These are phyloP conservation scores for Lodderomyces elongisporus DNA, from an alignment of 1,139 yeast genomes.

Conservation along the genomic window DNA sequence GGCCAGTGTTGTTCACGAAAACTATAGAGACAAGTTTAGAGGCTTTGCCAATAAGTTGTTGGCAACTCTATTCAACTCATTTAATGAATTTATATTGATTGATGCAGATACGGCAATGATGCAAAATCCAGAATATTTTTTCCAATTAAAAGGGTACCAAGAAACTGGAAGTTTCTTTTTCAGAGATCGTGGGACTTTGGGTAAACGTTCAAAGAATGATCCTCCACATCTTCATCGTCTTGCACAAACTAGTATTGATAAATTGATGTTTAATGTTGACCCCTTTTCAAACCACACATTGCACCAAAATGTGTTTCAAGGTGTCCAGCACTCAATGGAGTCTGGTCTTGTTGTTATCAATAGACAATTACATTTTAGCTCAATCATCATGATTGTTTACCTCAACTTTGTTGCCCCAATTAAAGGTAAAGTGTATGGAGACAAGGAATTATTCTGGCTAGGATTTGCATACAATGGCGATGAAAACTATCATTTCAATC, in stretches of 20 bases:
- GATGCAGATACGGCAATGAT: constrained; percentile 51
- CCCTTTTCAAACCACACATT: constrained; percentile 21
- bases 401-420: constrained; percentile 25
- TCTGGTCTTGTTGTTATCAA: constrained; percentile 29
- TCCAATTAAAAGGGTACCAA: constrained; percentile 30
- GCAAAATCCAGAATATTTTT: constrained; percentile 31
- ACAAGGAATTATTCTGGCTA: constrained; percentile 33
- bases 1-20: constrained; percentile 21
- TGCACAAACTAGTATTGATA: constrained; percentile 27
- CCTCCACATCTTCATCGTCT: constrained; percentile 22
- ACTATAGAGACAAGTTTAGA: constrained; percentile 25
- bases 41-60: constrained; percentile 46
- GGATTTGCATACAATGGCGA: constrained; percentile 32
- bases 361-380: constrained; percentile 24
- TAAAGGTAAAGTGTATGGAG: constrained; percentile 25
- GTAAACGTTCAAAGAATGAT: constrained; percentile 20
- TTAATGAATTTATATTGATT: constrained; percentile 43
- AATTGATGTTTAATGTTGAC: constrained; percentile 28
- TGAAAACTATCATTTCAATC: constrained; percentile 28
- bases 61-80: constrained; percentile 47
- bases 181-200: constrained; percentile 40
- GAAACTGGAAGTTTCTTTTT: constrained; percentile 42
- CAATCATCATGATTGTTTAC: constrained; percentile 26
- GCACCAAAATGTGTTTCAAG: constrained; percentile 22
- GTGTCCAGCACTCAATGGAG: constrained; percentile 30